These are phyloP conservation scores for Eremothecium cymbalariae DNA, from an alignment of 1,139 yeast species.

Conservation along the genomic window DNA sequence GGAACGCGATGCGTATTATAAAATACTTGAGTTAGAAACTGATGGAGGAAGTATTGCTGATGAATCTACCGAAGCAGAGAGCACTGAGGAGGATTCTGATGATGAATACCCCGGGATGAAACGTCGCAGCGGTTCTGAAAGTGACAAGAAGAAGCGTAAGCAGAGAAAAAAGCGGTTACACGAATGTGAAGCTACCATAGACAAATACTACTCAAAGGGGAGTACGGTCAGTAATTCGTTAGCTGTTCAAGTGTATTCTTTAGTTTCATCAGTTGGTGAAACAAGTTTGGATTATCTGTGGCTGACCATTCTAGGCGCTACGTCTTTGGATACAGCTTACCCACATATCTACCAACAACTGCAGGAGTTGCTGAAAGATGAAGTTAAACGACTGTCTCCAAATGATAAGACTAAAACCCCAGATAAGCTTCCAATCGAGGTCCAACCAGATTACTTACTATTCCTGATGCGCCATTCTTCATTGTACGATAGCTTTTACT, in stretches of 20 bases:
- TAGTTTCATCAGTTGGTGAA: slow-evolving; percentile 73
- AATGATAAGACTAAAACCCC: slow-evolving; percentile 32
- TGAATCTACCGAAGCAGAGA: slow-evolving; percentile 28
- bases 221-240: slow-evolving; percentile 69
- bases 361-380: slow-evolving; percentile 71
- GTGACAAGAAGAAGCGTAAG: slow-evolving; percentile 24
- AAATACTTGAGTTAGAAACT: slow-evolving; percentile 37
- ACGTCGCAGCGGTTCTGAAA: slow-evolving; percentile 30
- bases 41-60: slow-evolving; percentile 25
- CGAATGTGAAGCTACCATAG: slow-evolving; percentile 48
- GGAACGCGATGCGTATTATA: slow-evolving; percentile 50
- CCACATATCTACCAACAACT: slow-evolving; percentile 70
- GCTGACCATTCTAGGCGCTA: slow-evolving; percentile 84
- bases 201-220: slow-evolving; percentile 73
- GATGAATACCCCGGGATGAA: slow-evolving; percentile 18
- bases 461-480: slow-evolving; percentile 91
- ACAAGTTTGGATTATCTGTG: slow-evolving; percentile 66
- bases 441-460: slow-evolving; percentile 79
- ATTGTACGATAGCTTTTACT: slow-evolving; percentile 79
- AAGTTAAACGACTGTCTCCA: slow-evolving; percentile 63
- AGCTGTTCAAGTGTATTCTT: slow-evolving; percentile 70
- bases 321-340: slow-evolving; percentile 66
- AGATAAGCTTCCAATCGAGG: slow-evolving; percentile 55
- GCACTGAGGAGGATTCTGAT: slow-evolving; percentile 26
- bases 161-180: slow-evolving; percentile 33